These are phyloP conservation scores for Climacium dendroides DNA, from an alignment of 225 moss, liverwort and hornwort genomes.

Conservation along the genomic window DNA sequence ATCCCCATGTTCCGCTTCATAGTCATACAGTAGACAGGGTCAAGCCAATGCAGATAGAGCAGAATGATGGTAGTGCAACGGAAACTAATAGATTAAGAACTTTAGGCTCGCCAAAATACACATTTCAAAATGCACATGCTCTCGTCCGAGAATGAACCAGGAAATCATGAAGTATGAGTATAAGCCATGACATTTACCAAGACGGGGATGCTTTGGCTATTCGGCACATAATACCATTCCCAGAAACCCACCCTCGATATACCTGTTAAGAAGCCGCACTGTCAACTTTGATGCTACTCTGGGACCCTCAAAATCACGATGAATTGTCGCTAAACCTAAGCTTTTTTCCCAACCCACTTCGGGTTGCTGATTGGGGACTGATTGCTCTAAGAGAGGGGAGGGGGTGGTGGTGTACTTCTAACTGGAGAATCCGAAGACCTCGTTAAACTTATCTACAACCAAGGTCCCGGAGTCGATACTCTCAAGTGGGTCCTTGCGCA, in stretches of 20 bases:
- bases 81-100: neutral
- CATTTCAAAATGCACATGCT: neutral
- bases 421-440: slow-evolving; percentile 67
- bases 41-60: neutral
- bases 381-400: neutral
- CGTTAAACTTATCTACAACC: slow-evolving; percentile 79
- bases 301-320: neutral
- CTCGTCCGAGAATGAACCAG: neutral
- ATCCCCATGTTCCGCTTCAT: neutral
- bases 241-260: neutral
- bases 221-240: neutral
- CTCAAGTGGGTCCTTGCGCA: slow-evolving; percentile 87
- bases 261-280: slow-evolving; percentile 20
- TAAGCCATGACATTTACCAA: neutral
- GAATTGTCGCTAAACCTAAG: slow-evolving; percentile 12
- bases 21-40: neutral
- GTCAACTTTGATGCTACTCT: neutral
- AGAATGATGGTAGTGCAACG: neutral
- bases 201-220: neutral
- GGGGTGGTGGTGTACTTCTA: neutral
- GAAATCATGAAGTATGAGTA: neutral
- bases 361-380: neutral
- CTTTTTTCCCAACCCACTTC: slow-evolving; percentile 3
- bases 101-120: neutral
- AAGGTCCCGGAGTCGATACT: slow-evolving; percentile 83